phyloP scores from a whole-genome alignment of 2,329 filamentous ascomycete species.

The Aureobasidium vineae region DNA sequence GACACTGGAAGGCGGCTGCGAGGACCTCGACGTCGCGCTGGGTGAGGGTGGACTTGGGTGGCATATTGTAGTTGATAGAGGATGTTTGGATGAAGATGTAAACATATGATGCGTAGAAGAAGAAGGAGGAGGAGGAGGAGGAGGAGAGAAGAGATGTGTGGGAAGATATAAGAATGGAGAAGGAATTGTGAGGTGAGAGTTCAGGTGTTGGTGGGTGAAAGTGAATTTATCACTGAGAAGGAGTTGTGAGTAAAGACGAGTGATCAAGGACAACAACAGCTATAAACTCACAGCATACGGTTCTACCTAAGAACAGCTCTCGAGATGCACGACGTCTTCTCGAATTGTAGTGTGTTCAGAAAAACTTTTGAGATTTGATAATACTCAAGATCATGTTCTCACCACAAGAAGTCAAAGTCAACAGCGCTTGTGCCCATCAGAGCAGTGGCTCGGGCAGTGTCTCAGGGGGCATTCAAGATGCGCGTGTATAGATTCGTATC shows the following conservation, averaged over 20 bases:
- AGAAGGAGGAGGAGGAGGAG: not conserved
- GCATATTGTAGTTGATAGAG: not conserved
- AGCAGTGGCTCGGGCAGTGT: too few relatives aligned
- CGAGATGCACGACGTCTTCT: too few relatives aligned
- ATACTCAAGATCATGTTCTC: too few relatives aligned
- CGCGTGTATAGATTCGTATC: too few relatives aligned
- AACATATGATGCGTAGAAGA: not conserved
- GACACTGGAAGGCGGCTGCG: constrained; percentile 26
- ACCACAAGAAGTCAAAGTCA: too few relatives aligned
- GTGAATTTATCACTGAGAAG: not conserved
- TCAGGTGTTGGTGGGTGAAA: not conserved
- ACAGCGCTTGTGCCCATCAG: too few relatives aligned
- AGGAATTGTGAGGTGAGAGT: not conserved
- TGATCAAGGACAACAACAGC: too few relatives aligned
- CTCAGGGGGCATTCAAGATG: too few relatives aligned
- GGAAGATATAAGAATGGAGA: not conserved
- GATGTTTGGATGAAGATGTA: not conserved
- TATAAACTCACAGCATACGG: too few relatives aligned
- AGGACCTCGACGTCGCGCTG: constrained; percentile 30
- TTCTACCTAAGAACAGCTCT: too few relatives aligned
- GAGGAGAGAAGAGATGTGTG: not conserved
- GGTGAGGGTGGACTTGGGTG: constrained; percentile 25
- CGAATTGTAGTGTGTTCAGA: too few relatives aligned
- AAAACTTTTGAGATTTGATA: too few relatives aligned
- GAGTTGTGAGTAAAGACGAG: not conserved